Conservation (phyloP, 1,284 basidiomycete genomes). For the Phaffia rhodozyma region DNA sequence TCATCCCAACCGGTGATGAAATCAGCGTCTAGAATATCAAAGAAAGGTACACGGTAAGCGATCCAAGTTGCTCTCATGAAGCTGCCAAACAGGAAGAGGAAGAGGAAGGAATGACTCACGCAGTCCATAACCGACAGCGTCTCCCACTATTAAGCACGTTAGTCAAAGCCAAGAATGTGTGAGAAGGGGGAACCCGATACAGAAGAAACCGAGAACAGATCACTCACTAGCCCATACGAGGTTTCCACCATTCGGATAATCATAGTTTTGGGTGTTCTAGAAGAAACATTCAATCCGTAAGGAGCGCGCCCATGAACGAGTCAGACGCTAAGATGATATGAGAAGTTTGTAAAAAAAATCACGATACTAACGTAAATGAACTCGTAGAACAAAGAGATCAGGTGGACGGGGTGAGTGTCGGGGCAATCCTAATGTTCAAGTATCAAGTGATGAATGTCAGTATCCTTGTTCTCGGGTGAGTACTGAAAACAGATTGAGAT, state of each 20-base stretch:
- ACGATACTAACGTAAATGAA: conserved; percentile 24
- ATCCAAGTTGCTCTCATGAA: no score
- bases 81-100: no score
- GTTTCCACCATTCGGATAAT: background rate
- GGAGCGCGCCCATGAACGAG: conserved; percentile 23
- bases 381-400: conserved; percentile 36
- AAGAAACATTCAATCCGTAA: background rate
- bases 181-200: no score
- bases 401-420: conserved; percentile 24
- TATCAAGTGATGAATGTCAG: conserved; percentile 25
- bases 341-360: no score
- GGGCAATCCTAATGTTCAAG: conserved; percentile 26
- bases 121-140: no score
- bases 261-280: conserved; percentile 23
- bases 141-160: no score
- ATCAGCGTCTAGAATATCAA: background rate
- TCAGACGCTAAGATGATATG: no score
- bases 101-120: no score
- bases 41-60: background rate
- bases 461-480: background rate
- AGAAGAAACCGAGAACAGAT: no score
- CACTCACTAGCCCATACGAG: no score
- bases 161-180: no score
- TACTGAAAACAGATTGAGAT: conserved; percentile 27
- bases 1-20: background rate